phyloP scores from a whole-genome alignment of 1,139 yeast genomes.

The Geotrichum histeridarum region DNA sequence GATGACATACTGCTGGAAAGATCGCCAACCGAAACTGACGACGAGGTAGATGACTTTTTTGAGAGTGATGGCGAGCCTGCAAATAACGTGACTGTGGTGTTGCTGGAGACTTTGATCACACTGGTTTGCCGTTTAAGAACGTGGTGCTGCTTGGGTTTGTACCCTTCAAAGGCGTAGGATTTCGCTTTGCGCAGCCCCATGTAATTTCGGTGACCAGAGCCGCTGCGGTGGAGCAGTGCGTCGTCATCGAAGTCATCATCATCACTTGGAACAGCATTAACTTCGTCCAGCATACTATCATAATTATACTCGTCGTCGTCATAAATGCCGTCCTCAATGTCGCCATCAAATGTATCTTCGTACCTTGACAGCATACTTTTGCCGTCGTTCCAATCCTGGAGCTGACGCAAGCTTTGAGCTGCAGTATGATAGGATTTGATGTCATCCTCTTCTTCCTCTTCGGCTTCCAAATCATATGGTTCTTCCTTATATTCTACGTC shows the following conservation, averaged over 20 bases:
- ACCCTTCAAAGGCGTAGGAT: slow-evolving; percentile 18
- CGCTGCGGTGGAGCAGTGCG: background rate
- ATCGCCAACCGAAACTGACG: slow-evolving; percentile 1
- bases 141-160: background rate
- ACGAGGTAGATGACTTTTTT: slow-evolving; percentile 1
- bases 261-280: slow-evolving; percentile 18
- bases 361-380: background rate
- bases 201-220: slow-evolving; percentile 1
- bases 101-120: slow-evolving; percentile 13
- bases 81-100: slow-evolving; percentile 16
- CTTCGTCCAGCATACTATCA: slow-evolving; percentile 20
- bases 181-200: slow-evolving; percentile 17
- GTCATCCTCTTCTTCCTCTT: slow-evolving; percentile 5
- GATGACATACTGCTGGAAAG: slow-evolving; percentile 4
- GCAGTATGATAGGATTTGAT: background rate
- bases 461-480: background rate
- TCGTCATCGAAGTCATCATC: slow-evolving; percentile 15
- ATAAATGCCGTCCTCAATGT: slow-evolving; percentile 1
- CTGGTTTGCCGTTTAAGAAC: slow-evolving; percentile 14
- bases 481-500: background rate
- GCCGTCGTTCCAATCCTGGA: background rate
- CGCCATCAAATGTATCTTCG: slow-evolving; percentile 1
- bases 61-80: slow-evolving; percentile 8
- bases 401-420: background rate
- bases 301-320: slow-evolving; percentile 16